Conservation (phyloP, 257 asterid genomes). For the Paraleonurus japonicus region DNA sequence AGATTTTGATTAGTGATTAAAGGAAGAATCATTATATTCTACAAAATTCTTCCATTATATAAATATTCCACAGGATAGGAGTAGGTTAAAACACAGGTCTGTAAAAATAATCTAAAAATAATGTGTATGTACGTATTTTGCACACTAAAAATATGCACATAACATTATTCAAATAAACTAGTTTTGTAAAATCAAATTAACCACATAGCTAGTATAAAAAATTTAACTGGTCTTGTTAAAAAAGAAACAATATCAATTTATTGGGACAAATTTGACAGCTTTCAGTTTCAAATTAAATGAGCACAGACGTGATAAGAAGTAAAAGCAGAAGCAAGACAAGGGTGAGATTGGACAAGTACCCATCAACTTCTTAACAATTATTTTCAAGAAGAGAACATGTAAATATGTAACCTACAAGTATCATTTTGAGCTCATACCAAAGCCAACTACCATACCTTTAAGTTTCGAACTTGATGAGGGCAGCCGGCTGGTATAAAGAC, state of each 20-base stretch:
- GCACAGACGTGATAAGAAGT: neutral
- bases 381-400: neutral
- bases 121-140: neutral
- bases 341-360: neutral
- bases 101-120: neutral
- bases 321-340: neutral
- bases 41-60: neutral
- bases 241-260: neutral
- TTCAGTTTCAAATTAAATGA: neutral
- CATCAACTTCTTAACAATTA: neutral
- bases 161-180: neutral
- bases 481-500: slow-evolving; percentile 50
- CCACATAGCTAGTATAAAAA: neutral
- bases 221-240: neutral
- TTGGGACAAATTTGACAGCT: neutral
- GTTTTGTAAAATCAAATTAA: neutral
- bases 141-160: neutral
- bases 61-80: neutral
- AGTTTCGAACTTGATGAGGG: slow-evolving; percentile 52
- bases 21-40: neutral
- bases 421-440: neutral
- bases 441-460: slow-evolving; percentile 36
- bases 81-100: neutral
- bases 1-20: neutral
- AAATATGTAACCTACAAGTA: neutral